phyloP scores from a whole-genome alignment of 345 rosid species.

The Salix arbutifolia region DNA sequence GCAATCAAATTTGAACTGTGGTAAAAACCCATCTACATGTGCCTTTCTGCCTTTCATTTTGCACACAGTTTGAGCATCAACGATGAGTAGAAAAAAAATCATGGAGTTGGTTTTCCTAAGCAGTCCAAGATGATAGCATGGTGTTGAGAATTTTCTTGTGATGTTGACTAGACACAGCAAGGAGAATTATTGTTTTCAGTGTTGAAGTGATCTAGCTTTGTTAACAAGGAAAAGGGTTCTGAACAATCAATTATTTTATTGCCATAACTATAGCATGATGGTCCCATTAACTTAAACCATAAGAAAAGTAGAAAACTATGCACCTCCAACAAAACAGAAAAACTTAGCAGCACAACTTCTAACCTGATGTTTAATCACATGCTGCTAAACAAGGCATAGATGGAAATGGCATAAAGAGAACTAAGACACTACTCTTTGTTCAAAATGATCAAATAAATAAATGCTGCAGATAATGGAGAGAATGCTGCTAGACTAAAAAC shows the following conservation, averaged over 20 bases:
- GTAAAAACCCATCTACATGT: background rate
- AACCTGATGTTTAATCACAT: background rate
- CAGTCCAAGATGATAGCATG: background rate
- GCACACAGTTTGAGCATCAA: background rate
- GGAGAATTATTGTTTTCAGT: background rate
- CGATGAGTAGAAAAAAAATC: background rate
- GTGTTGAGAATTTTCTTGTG: background rate
- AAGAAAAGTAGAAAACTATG: background rate
- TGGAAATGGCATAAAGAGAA: background rate
- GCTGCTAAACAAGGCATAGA: background rate
- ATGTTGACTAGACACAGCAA: background rate
- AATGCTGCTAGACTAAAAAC: slow-evolving; percentile 7
- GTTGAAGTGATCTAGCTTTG: background rate
- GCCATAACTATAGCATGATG: background rate
- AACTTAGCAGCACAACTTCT: background rate
- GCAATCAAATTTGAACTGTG: background rate
- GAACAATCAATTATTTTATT: background rate
- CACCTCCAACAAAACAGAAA: background rate
- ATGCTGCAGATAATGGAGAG: background rate
- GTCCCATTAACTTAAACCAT: background rate
- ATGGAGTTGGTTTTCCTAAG: background rate
- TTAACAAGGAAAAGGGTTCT: background rate
- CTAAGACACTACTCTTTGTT: background rate
- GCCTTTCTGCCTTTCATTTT: background rate
- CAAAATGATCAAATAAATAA: background rate